Percentiles rank a stretch among this genome's conserved stretches.
These are phyloP conservation scores for Ophiosphaerella herpotricha DNA, from an alignment of 2,329 filamentous ascomycete species.

Conservation along the genomic window DNA sequence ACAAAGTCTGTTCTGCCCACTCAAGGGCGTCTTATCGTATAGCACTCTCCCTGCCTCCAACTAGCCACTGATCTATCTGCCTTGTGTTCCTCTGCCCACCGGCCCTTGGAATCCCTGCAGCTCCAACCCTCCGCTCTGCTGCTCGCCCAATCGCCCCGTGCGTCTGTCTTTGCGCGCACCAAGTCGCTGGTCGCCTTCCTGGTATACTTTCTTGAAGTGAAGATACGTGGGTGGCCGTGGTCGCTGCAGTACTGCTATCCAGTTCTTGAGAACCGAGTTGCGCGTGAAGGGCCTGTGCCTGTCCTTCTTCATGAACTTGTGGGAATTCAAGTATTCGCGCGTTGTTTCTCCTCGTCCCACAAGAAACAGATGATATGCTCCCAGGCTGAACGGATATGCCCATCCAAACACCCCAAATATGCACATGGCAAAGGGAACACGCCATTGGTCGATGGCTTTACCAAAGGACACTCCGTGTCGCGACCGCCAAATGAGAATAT, in stretches of 20 bases:
- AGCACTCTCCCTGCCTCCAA: too few relatives aligned
- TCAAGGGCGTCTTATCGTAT: too few relatives aligned
- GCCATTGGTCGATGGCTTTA: slow-evolving; percentile 69
- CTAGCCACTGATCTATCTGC: slow-evolving; percentile 4
- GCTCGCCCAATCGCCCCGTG: slow-evolving; percentile 53
- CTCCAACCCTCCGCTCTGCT: slow-evolving; percentile 66
- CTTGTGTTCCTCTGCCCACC: slow-evolving; percentile 17
- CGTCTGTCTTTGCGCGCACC: slow-evolving; percentile 62
- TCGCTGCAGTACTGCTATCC: slow-evolving; percentile 77
- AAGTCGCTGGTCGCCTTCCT: slow-evolving; percentile 83
- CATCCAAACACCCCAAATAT: slow-evolving; percentile 77
- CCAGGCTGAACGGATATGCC: slow-evolving; percentile 81
- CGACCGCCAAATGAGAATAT: slow-evolving; percentile 74
- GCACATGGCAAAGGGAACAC: slow-evolving; percentile 84
- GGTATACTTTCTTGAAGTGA: slow-evolving; percentile 77
- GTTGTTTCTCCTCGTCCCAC: slow-evolving; percentile 93
- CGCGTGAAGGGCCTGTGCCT: slow-evolving; percentile 90
- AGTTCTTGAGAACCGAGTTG: slow-evolving; percentile 75
- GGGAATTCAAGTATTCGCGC: slow-evolving; percentile 91
- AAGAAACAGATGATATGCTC: slow-evolving; percentile 88
- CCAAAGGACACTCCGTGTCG: slow-evolving; percentile 69
- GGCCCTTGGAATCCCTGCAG: slow-evolving; percentile 62
- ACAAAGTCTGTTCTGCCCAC: too few relatives aligned
- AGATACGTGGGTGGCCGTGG: slow-evolving; percentile 88
- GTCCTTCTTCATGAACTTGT: slow-evolving; percentile 92